Conservation (phyloP, 768 basidiomycete species). For the Lanmaoa pseudosensibilis region DNA sequence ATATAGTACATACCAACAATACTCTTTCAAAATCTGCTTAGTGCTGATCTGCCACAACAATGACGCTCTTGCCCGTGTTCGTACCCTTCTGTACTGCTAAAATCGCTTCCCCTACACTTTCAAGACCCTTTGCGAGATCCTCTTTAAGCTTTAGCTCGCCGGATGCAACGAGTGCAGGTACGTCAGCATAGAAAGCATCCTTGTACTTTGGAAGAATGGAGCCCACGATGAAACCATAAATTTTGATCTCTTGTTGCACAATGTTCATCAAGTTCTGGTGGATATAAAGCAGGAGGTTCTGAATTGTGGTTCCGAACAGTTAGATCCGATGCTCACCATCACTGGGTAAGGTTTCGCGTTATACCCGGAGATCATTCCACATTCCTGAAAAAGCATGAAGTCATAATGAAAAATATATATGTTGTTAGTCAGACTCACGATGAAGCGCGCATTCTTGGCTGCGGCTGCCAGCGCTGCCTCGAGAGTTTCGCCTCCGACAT, state of each 20-base stretch:
- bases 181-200: constrained; percentile 41
- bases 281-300: neutral
- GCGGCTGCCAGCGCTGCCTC: constrained; percentile 53
- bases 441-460: constrained; percentile 46
- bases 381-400: constrained; percentile 26
- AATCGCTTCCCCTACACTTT: constrained; percentile 40
- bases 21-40: neutral
- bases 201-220: constrained; percentile 33
- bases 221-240: constrained; percentile 46
- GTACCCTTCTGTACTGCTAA: constrained; percentile 36
- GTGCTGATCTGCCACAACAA: constrained; percentile 11
- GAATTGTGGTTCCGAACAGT: constrained; percentile 5
- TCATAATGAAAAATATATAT: neutral
- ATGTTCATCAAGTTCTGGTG: constrained; percentile 40
- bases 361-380: constrained; percentile 29
- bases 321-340: constrained; percentile 2
- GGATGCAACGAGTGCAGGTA: constrained; percentile 42
- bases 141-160: constrained; percentile 52
- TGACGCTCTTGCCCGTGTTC: constrained; percentile 33
- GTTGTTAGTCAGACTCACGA: constrained; percentile 27
- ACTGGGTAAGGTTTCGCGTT: constrained; percentile 9
- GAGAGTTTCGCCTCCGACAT: constrained; percentile 57
- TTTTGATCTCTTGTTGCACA: constrained; percentile 39
- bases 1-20: neutral
- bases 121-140: constrained; percentile 45